These are phyloP conservation scores for Carex littledalei DNA, from an alignment of 176 grass and related monocot genomes.

Conservation along the genomic window DNA sequence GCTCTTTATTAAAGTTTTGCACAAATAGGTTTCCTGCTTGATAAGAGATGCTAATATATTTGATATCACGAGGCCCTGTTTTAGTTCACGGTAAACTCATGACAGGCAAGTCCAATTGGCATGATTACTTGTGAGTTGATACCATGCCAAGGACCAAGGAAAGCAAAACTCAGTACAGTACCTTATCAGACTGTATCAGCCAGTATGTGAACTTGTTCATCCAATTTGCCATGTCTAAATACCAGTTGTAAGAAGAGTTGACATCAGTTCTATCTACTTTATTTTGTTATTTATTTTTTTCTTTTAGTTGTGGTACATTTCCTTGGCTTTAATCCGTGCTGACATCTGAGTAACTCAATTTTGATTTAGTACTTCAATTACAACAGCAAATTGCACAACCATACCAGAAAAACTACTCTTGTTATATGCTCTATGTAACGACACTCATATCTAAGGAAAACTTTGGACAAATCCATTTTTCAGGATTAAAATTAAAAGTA, in stretches of 20 bases:
- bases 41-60: background rate
- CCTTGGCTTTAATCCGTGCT: background rate
- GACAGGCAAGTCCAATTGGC: background rate
- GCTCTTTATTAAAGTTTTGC: background rate
- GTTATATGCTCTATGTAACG: background rate
- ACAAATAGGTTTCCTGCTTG: background rate
- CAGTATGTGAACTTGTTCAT: background rate
- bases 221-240: background rate
- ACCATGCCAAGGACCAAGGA: background rate
- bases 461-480: background rate
- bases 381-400: background rate
- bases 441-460: background rate
- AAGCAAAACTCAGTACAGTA: background rate
- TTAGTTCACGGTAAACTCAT: slow-evolving; percentile 1
- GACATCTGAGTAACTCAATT: background rate
- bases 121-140: background rate
- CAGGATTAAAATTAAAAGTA: background rate
- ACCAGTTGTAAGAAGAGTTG: background rate
- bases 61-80: background rate
- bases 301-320: background rate
- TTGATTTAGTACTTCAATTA: background rate
- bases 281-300: background rate
- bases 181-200: background rate
- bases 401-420: background rate
- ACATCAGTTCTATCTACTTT: background rate